Base-by-base conservation (phyloP, 2,329 filamentous ascomycete species). In the Byssochlamys sp. region DNA sequence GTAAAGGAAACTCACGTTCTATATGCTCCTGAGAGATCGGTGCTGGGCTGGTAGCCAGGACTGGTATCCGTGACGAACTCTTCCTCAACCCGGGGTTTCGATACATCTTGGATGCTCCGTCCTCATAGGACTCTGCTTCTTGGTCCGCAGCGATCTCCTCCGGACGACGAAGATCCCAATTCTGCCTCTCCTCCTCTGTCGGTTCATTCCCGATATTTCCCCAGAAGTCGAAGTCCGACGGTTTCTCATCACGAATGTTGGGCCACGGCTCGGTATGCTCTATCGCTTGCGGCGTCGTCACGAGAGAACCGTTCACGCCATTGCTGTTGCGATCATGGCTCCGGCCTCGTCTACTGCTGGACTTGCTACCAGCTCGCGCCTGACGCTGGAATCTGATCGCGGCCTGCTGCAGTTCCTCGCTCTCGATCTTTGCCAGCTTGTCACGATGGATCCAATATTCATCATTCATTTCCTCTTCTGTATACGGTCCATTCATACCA, bases 41-140 rank as follows among this genome's bases (percentile, higher is more conserved):
- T 24, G 84, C 81, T 1, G 89, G 88, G 69, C 90, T 96, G 12
- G 82, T 78, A 66, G 90, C 91, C 29, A 90, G 85, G 39, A 97
- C 81, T 1, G 94, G 94, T 69, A 99, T 96, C 56, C 90, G 85
- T 51, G 92, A 96, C 2, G 82, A 77, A 75, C 83, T 76, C 78
- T 82, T 74, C 81, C 87, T 67, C 70, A 80, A 62, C 70, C 76
- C 63, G 65, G 81, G 73, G 73, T 82, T 67, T 75, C 72, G 64
- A 76, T 67, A 82, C 73, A 70, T 82, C 79, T 65, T 84, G 77
- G 51, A 67, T 9, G 71, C 62, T 49, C 56, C 59, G n/a, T 70
- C 67, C 7, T 75, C 69, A 14, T 45, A 14, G 24, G 55, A 58
- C 4, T 82, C 78, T 19, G 14, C 39, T 2, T n/a, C n/a, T n/a